Evolutionary conservation across 192 early-diverging fungal species (phyloP).

Genomic region (Rhizoclosmatium globosum): DNA sequence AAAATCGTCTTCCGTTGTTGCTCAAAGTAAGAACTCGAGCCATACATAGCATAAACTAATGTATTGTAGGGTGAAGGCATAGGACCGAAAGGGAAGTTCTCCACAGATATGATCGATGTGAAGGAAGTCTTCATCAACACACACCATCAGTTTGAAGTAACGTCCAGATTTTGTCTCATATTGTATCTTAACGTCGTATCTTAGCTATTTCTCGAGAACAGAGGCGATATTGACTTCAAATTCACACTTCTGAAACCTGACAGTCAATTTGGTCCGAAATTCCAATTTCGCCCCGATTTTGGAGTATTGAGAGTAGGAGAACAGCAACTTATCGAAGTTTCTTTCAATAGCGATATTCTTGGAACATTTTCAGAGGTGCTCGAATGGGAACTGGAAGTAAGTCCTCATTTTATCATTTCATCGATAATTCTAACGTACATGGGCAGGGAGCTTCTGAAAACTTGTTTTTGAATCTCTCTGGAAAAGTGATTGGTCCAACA

Average conservation of each 20-base stretch:
- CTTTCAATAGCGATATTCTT: slow-evolving; percentile 55
- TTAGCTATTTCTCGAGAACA: slow-evolving; percentile 64
- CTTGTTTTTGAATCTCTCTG: slow-evolving; percentile 50
- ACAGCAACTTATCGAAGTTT: slow-evolving; percentile 50
- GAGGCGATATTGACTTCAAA: slow-evolving; percentile 57
- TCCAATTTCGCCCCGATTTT: slow-evolving; percentile 53
- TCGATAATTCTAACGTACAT: slow-evolving; percentile 3
- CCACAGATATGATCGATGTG: slow-evolving; percentile 60
- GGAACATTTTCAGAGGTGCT: slow-evolving; percentile 65
- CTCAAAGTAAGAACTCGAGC: slow-evolving; percentile 47
- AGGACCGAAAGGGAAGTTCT: slow-evolving; percentile 64
- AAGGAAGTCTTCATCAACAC: slow-evolving; percentile 65
- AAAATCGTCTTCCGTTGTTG: slow-evolving; percentile 58
- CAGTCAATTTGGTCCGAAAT: slow-evolving; percentile 56
- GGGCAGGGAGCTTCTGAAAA: slow-evolving; percentile 55
- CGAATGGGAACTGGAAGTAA: slow-evolving; percentile 60
- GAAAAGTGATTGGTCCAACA: slow-evolving; percentile 64
- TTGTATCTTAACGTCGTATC: neutral
- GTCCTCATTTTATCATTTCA: neutral
- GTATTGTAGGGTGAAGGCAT: slow-evolving; percentile 56
- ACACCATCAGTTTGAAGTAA: slow-evolving; percentile 59
- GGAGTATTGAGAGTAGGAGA: slow-evolving; percentile 56
- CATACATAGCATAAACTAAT: neutral
- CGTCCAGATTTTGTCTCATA: neutral
- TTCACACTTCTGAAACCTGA: slow-evolving; percentile 38